Evolutionary conservation across 208 protist genomes (phyloP).

Genomic region (Endotrypanum monterogeii): DNA sequence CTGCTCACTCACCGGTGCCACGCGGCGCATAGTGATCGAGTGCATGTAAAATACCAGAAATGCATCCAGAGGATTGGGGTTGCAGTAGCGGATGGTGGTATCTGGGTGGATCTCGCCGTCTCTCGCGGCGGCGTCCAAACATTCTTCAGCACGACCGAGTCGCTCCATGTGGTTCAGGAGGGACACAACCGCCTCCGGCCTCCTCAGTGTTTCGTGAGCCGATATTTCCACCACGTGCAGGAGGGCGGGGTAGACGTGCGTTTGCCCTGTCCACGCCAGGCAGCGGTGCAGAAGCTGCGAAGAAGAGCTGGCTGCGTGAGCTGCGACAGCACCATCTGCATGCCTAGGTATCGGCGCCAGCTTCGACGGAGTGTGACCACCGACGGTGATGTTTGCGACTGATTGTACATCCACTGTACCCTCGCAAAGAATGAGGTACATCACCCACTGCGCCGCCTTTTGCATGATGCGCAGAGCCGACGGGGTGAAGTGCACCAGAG

Average conservation of each 20-base stretch:
- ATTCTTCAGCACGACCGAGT: slow-evolving; percentile 10
- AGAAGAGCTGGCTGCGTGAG: neutral
- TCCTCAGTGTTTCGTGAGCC: slow-evolving; percentile 28
- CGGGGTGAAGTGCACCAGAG: slow-evolving; percentile 23
- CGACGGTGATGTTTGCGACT: neutral
- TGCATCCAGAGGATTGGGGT: slow-evolving; percentile 1
- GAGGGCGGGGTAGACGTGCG: slow-evolving; percentile 14
- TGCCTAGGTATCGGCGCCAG: neutral
- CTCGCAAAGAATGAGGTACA: slow-evolving; percentile 61
- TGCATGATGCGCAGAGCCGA: slow-evolving; percentile 42
- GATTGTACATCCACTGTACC: slow-evolving; percentile 22
- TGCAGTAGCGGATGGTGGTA: neutral
- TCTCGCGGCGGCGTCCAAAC: neutral
- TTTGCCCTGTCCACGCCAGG: slow-evolving; percentile 26
- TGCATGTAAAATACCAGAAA: slow-evolving; percentile 28
- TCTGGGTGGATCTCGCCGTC: neutral
- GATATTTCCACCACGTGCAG: slow-evolving; percentile 27
- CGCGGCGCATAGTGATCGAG: slow-evolving; percentile 19
- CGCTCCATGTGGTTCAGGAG: slow-evolving; percentile 25
- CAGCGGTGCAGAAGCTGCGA: slow-evolving; percentile 23
- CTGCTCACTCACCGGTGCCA: slow-evolving; percentile 16
- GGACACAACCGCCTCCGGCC: slow-evolving; percentile 22
- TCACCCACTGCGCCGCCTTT: slow-evolving; percentile 39
- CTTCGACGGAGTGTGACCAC: neutral
- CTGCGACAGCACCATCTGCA: neutral